Evolutionary conservation across 441 rosid species (phyloP).

Genomic region (Monsonia emarginata): DNA sequence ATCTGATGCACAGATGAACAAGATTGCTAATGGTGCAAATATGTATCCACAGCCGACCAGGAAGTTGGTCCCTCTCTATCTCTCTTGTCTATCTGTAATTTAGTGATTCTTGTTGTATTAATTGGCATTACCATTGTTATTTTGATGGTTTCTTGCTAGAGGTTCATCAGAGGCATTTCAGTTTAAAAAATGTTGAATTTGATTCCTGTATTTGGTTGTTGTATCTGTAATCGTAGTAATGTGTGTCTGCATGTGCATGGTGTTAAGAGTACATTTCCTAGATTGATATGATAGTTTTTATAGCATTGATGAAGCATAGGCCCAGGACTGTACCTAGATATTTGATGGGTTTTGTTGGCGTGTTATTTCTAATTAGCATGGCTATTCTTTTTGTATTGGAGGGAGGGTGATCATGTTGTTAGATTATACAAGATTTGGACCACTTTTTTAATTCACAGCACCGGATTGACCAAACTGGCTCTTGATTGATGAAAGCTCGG

Average conservation of each 20-base stretch:
- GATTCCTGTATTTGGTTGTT: neutral
- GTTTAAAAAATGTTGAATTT: neutral
- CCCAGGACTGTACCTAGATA: neutral
- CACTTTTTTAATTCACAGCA: neutral
- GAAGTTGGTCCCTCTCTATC: slow-evolving; percentile 17
- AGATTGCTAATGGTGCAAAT: neutral
- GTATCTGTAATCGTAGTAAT: neutral
- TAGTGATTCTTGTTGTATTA: neutral
- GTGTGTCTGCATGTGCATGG: neutral
- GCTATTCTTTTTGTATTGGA: neutral
- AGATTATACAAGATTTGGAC: neutral
- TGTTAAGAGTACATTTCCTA: neutral
- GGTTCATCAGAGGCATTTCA: neutral
- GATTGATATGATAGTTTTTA: neutral
- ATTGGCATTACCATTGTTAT: neutral
- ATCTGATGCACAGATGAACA: slow-evolving; percentile 28
- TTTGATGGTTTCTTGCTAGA: neutral
- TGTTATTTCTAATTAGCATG: neutral
- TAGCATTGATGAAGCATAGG: neutral
- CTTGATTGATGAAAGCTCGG: neutral
- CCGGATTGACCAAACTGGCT: neutral
- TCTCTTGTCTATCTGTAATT: neutral
- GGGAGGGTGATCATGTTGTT: neutral
- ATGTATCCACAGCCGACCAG: slow-evolving; percentile 8
- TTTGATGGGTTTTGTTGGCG: neutral